Evolutionary conservation across 1,284 basidiomycete genomes (phyloP), one percentile per base, ranked within the genome.

Genomic region (Sanghuangporus sanghuang): DNA sequence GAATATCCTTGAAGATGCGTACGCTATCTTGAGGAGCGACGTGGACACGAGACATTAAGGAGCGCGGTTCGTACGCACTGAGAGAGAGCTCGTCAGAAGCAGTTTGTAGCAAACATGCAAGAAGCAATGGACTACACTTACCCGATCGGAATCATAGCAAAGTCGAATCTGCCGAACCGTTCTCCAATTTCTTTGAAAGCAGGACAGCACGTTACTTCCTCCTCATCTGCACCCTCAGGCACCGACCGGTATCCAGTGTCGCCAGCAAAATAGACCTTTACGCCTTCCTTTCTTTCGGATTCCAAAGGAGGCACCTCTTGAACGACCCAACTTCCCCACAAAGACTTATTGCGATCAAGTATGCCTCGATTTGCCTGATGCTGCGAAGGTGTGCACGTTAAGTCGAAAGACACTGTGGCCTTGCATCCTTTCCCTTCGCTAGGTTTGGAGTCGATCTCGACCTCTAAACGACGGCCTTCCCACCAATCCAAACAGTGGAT

Each of bases 401-500:
- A 68, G 58, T 70, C 72, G 46, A 72, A 61, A 7, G 53, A 12
- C 6, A 54, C 32, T 9, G 53, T 54, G 14, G 32, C 32, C 6
- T 59, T 42, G 12, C 38, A 32, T 14, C 27, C 40, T 16, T 40
- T 35, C 9, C 21, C 18, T 27, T 42, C 32, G 27, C 9, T 23
- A 6, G 54, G 32, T 68, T 57, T 23, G 67, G 35, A 57, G 50
- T 3, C 67, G 50, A 16, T 27, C 8, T 54, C 55, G 53, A 81
- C 71, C n/a, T 75, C 69, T 55, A 84, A 67, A 27, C 76, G 72
- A 36, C 78, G 73, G 16, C 76, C 73, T 18, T 87, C 83, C 85
- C 88, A 90, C 89, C 89, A 92, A 73, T 91, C 89, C 66, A 89
- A 76, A 69, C 82, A 81, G 65, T 86, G 81, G 16, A 83, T 76